Conservation (phyloP, 139 green algal genomes). For the Coelastrella sp. region DNA sequence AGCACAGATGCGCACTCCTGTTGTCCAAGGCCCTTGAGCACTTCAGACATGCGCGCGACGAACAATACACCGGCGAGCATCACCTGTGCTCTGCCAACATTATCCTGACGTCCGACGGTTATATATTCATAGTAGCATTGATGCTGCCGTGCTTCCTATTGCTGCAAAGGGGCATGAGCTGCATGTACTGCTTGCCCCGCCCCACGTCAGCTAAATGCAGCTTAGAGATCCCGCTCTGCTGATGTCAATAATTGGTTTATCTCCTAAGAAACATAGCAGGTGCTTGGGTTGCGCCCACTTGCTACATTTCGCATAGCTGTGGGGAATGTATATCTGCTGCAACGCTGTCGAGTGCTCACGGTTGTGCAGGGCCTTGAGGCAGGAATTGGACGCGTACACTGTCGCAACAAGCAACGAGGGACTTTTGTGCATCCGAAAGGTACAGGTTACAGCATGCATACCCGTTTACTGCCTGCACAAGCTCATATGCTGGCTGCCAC, state of each 20-base stretch:
- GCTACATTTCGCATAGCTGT: background rate
- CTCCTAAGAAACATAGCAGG: background rate
- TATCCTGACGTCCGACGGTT: no score
- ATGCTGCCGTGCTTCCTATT: no score
- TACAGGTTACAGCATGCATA: background rate
- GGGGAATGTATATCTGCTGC: background rate
- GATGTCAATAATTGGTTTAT: background rate
- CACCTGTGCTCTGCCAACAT: no score
- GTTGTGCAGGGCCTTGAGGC: background rate
- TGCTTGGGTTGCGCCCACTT: background rate
- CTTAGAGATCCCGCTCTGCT: conserved; percentile 27
- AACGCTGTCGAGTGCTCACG: background rate
- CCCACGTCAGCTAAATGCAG: conserved; percentile 4
- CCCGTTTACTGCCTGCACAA: background rate
- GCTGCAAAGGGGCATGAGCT: background rate
- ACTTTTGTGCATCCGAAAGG: conserved; percentile 31
- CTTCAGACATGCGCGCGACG: no score
- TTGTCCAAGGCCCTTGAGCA: no score
- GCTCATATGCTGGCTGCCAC: background rate
- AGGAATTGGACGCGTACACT: conserved; percentile 23
- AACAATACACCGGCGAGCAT: no score
- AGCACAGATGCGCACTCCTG: no score
- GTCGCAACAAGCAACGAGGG: conserved; percentile 20
- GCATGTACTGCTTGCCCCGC: background rate
- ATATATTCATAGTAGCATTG: no score